Evolutionary conservation across 2,329 filamentous ascomycete species (phyloP).

Genomic region (Tolypocladium ovalisporum): DNA sequence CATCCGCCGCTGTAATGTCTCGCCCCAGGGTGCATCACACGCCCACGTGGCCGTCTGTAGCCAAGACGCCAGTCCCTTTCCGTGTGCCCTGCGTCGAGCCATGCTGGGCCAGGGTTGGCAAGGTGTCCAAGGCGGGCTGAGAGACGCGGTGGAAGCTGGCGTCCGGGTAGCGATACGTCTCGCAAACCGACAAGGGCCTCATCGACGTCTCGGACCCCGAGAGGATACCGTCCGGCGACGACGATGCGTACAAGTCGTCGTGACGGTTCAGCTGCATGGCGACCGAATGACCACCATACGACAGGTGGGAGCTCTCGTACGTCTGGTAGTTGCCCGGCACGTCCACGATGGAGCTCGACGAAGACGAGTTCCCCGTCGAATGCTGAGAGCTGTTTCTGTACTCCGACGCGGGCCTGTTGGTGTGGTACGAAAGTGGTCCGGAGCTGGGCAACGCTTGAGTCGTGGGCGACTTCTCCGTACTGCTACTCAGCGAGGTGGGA

Average conservation of each 20-base stretch:
- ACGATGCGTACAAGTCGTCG: not conserved
- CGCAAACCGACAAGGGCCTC: not conserved
- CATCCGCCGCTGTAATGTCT: not conserved
- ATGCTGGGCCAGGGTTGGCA: not conserved
- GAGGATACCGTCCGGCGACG: not conserved
- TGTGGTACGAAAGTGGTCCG: constrained; percentile 11
- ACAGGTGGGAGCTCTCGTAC: not conserved
- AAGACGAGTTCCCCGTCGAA: not conserved
- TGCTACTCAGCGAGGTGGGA: constrained; percentile 4
- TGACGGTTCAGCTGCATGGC: not conserved
- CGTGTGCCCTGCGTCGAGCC: not conserved
- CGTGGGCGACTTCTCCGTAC: constrained; percentile 10
- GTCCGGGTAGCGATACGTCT: not conserved
- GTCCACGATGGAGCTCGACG: not conserved
- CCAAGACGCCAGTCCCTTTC: not conserved
- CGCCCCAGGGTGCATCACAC: not conserved
- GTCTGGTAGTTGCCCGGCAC: not conserved
- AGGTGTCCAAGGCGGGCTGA: not conserved
- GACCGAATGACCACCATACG: not conserved
- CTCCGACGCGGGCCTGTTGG: constrained; percentile 6
- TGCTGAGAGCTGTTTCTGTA: constrained; percentile 2
- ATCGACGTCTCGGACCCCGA: not conserved
- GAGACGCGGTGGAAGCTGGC: not conserved
- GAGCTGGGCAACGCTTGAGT: constrained; percentile 10
- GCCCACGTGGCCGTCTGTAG: not conserved